Conservation (phyloP, 2,329 filamentous ascomycete species). For the Colletotrichum trifolii region DNA sequence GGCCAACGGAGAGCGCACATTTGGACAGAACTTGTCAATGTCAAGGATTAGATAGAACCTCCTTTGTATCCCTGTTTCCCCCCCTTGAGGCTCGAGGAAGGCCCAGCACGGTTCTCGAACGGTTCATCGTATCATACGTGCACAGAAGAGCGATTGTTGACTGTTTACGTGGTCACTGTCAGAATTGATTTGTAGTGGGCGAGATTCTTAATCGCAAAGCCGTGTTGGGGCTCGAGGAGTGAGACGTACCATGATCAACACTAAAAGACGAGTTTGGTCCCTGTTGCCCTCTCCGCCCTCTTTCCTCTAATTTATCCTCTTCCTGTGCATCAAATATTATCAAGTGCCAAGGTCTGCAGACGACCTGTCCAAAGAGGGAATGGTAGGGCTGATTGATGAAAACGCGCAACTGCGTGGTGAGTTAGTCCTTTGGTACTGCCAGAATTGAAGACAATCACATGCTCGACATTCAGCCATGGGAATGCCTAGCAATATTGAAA, state of each 20-base stretch:
- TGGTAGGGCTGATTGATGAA: too few relatives aligned
- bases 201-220: neutral
- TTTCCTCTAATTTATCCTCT: neutral
- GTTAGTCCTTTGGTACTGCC: too few relatives aligned
- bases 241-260: constrained; percentile 10
- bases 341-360: too few relatives aligned
- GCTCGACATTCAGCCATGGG: too few relatives aligned
- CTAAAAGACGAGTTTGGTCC: neutral
- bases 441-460: too few relatives aligned
- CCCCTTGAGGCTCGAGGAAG: neutral
- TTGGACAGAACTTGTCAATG: constrained; percentile 2
- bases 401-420: too few relatives aligned
- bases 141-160: neutral
- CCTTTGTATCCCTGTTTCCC: neutral
- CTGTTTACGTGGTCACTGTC: too few relatives aligned
- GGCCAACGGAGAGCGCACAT: neutral
- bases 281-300: neutral
- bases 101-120: neutral
- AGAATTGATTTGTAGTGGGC: neutral
- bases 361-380: too few relatives aligned
- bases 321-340: too few relatives aligned
- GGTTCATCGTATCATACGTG: too few relatives aligned
- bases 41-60: constrained; percentile 17
- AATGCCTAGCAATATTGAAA: too few relatives aligned
- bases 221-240: constrained; percentile 16